Conservation (phyloP, 1,284 basidiomycete species). For the Cutaneotrichosporon cavernicola region DNA sequence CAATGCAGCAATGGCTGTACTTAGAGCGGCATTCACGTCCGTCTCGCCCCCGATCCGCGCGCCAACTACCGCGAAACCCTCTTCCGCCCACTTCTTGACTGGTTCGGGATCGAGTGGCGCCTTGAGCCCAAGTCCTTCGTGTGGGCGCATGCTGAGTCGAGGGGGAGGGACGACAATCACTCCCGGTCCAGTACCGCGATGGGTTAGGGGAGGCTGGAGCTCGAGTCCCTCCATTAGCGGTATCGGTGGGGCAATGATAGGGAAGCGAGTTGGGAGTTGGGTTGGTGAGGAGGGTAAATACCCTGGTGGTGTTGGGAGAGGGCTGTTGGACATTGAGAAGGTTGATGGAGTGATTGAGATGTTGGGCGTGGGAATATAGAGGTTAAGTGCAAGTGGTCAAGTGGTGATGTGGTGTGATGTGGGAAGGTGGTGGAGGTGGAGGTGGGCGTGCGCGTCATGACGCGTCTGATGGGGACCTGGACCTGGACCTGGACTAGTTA, state of each 20-base stretch:
- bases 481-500: too few species aligned
- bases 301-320: not conserved
- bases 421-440: too few species aligned
- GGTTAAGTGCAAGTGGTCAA: too few species aligned
- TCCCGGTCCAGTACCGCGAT: slow-evolving; percentile 23
- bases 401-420: too few species aligned
- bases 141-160: slow-evolving; percentile 16
- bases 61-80: slow-evolving; percentile 25
- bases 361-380: too few species aligned
- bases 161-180: slow-evolving; percentile 22
- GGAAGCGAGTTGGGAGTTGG: too few species aligned
- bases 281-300: too few species aligned
- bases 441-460: too few species aligned
- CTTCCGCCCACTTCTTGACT: slow-evolving; percentile 29
- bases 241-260: not conserved
- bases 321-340: not conserved
- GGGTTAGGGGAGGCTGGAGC: slow-evolving; percentile 24
- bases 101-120: slow-evolving; percentile 28
- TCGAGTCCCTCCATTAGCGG: slow-evolving; percentile 11
- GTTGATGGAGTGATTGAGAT: too few species aligned
- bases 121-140: slow-evolving; percentile 12
- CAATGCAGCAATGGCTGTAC: slow-evolving; percentile 19
- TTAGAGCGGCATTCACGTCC: slow-evolving; percentile 20
- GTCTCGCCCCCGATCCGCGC: slow-evolving; percentile 15
- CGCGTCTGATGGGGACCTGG: too few species aligned